Evolutionary conservation across 202 grass and related monocot genomes (phyloP), one percentile per base, ranked within the genome.

Genomic region (Digitaria exilis): DNA sequence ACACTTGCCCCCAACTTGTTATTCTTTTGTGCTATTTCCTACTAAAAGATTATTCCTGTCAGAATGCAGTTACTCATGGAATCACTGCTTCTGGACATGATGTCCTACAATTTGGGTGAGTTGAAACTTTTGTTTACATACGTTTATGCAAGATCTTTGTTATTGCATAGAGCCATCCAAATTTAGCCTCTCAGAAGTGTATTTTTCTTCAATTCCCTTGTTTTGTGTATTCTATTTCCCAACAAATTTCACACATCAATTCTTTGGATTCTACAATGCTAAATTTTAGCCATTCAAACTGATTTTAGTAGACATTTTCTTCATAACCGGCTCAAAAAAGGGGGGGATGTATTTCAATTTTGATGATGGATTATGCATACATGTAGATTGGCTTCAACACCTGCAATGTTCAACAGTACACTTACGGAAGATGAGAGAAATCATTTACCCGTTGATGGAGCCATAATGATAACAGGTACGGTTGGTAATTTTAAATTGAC

Each of bases 351-450:
- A 46, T 57, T 69, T 41, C 17, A 89, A 43, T 26, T 76, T 18
- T 67, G 28, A 85, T 69, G 62, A 73, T 83, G 55, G 74, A 82
- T 89, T 41, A 28, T 77, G 37, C 65, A 59, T 71, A 32, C 19
- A 65, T 92, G 57, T 59, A 98, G 96, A 92, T 90, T 95, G 91
- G 93, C 96, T 87, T 95, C 96, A 85, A 98, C 96, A 56, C 96
- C 96, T 26, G 96, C 96, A 83, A 98, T 98, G 96, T 98, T 95
- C 88, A 98, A 98, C 77, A 98, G 96, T 61, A 95, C 96, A 79
- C 85, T 98, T 84, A 92, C 93, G 9, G 77, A 89, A 92, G 91
- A 94, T 73, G 91, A 95, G 73, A 78, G 31, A 58, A 77, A 87
- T 84, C 87, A 84, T 68, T 95, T 82, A 30, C 92, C 96, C 71